phyloP scores from a whole-genome alignment of 495 filamentous ascomycete genomes.

The Cercophora sp. region DNA sequence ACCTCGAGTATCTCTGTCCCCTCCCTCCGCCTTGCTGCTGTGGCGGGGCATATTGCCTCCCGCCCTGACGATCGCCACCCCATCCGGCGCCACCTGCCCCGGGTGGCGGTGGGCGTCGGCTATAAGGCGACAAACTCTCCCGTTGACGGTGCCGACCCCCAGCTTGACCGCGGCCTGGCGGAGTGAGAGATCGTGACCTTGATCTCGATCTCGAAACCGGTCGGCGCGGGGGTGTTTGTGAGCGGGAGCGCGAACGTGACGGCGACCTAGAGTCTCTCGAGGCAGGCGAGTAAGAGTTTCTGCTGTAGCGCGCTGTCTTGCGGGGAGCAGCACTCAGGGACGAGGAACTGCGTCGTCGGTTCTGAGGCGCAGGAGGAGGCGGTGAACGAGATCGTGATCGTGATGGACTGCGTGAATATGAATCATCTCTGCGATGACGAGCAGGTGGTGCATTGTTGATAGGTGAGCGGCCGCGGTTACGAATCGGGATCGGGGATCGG shows the following conservation, averaged over 20 bases:
- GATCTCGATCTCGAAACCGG: slow-evolving; percentile 6
- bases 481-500: slow-evolving; percentile 2
- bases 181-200: not conserved
- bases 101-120: not conserved
- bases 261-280: not conserved
- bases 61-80: not conserved
- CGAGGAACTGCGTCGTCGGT: not conserved
- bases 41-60: not conserved
- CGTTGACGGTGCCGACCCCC: not conserved
- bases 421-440: not conserved
- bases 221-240: not conserved
- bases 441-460: not conserved
- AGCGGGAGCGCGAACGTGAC: not conserved
- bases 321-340: not conserved
- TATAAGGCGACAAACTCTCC: not conserved
- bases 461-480: not conserved
- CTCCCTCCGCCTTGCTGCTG: not conserved
- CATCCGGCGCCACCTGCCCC: not conserved
- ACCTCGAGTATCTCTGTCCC: slow-evolving; percentile 5
- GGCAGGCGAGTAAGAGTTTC: no score
- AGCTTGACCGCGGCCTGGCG: not conserved
- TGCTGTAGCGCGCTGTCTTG: not conserved
- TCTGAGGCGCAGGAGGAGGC: not conserved
- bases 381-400: not conserved
- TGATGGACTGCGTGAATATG: not conserved